Conservation (phyloP, 306 rosid genomes). For the Hippophae gyantsensis region DNA sequence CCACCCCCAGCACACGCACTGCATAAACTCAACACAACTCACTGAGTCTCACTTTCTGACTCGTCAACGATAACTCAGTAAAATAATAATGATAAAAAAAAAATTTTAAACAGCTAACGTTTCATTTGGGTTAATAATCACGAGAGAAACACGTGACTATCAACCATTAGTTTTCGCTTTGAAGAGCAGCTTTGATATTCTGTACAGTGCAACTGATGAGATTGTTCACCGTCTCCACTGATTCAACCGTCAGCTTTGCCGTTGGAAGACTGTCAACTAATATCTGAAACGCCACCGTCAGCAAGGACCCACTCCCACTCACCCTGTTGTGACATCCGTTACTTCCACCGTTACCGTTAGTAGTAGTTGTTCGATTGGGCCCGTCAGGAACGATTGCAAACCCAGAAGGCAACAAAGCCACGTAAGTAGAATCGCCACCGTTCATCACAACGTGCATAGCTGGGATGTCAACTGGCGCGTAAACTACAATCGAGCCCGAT, state of each 20-base stretch:
- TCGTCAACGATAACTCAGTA: slow-evolving; percentile 1
- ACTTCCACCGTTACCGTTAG: slow-evolving; percentile 15
- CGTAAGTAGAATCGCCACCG: slow-evolving; percentile 94
- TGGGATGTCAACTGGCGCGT: slow-evolving; percentile 96
- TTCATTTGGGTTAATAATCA: background rate
- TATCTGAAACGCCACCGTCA: slow-evolving; percentile 98
- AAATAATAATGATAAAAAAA: background rate
- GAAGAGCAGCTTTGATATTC: slow-evolving; percentile 86
- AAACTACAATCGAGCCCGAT: slow-evolving; percentile 82
- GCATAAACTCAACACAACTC: background rate
- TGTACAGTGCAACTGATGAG: slow-evolving; percentile 85
- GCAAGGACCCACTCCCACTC: slow-evolving; percentile 48
- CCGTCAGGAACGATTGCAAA: slow-evolving; percentile 89
- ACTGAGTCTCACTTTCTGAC: background rate
- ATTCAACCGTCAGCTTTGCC: slow-evolving; percentile 85
- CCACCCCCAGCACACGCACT: slow-evolving; percentile 22
- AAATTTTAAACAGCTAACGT: background rate
- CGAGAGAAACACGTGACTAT: slow-evolving; percentile 3
- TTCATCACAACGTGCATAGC: slow-evolving; percentile 97
- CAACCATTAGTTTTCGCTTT: slow-evolving; percentile 42
- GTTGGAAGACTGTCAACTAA: slow-evolving; percentile 86
- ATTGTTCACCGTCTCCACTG: slow-evolving; percentile 92
- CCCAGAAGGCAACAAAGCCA: slow-evolving; percentile 76
- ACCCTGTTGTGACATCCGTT: slow-evolving; percentile 23
- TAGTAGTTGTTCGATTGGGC: slow-evolving; percentile 17